phyloP scores from a whole-genome alignment of 441 rosid species.

The Flueggea neowawraea region DNA sequence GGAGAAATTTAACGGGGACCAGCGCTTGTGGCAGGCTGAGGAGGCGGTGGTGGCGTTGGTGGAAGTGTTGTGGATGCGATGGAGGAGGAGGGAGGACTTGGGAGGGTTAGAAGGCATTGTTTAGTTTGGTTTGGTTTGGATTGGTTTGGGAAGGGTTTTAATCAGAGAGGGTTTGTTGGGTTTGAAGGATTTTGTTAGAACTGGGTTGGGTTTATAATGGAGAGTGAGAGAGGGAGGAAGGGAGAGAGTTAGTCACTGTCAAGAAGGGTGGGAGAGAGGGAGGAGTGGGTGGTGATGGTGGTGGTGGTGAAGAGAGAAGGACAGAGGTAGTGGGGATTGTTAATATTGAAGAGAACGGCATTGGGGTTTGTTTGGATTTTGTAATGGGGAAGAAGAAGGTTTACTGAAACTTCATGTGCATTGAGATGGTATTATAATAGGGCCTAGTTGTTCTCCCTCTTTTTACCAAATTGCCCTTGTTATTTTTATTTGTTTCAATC shows the following conservation, averaged over 20 bases:
- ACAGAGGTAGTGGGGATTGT: background rate
- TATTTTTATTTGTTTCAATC: too few species aligned
- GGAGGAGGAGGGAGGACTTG: slow-evolving; percentile 41
- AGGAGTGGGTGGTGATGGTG: background rate
- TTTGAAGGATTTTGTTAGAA: too few species aligned
- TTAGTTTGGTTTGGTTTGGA: background rate
- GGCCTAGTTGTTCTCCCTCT: background rate
- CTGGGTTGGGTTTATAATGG: background rate
- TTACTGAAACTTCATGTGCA: background rate
- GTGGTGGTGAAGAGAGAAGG: background rate
- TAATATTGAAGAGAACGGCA: background rate
- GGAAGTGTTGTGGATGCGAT: slow-evolving; percentile 36
- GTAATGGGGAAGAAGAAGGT: background rate
- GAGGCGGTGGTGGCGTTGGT: slow-evolving; percentile 13
- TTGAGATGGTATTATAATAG: background rate
- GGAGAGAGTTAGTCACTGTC: background rate
- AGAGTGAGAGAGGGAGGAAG: background rate
- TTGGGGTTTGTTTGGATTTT: background rate
- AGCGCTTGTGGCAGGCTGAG: slow-evolving; percentile 34
- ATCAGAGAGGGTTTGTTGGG: too few species aligned
- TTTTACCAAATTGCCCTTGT: background rate
- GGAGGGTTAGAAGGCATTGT: slow-evolving; percentile 53
- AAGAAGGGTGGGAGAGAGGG: background rate
- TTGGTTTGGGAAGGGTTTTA: background rate
- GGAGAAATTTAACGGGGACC: slow-evolving; percentile 36